These are phyloP conservation scores for Hypoxylon rubiginosum DNA, from an alignment of 2,329 filamentous ascomycete species.

Conservation along the genomic window DNA sequence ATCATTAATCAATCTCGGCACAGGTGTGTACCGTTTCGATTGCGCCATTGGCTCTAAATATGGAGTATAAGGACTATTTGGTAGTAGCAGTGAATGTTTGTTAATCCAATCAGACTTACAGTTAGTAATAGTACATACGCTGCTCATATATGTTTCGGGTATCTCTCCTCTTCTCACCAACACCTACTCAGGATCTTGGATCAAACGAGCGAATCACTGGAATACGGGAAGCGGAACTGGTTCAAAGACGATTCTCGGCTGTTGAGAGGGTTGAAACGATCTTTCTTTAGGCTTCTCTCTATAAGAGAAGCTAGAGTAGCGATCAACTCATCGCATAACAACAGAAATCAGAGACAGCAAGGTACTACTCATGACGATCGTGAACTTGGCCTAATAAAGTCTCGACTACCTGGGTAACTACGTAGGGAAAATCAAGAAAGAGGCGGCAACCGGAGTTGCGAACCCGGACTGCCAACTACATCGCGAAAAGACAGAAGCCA, in stretches of 20 bases:
- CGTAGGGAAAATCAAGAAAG: too few species aligned
- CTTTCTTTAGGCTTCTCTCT: background rate
- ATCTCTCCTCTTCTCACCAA: background rate
- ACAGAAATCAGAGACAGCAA: background rate
- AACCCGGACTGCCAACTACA: background rate
- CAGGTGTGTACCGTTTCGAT: constrained; percentile 3
- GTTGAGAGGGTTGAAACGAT: background rate
- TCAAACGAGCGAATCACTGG: background rate
- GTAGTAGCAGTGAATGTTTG: constrained; percentile 19
- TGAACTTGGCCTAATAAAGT: too few species aligned
- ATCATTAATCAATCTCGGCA: constrained; percentile 29
- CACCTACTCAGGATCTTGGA: background rate
- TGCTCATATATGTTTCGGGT: background rate
- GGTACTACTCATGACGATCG: too few species aligned
- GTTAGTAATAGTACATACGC: too few species aligned
- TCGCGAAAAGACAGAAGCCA: background rate
- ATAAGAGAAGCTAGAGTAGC: background rate
- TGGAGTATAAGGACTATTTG: constrained; percentile 3
- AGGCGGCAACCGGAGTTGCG: background rate
- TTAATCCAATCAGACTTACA: constrained; percentile 10
- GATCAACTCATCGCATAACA: background rate
- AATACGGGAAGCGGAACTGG: background rate
- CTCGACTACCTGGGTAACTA: too few species aligned
- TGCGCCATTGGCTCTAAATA: constrained; percentile 12
- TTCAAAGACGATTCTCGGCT: background rate